Evolutionary conservation across 2,329 filamentous ascomycete species (phyloP), one percentile per base, ranked within the genome.

Genomic region (Cryphonectria radicalis): DNA sequence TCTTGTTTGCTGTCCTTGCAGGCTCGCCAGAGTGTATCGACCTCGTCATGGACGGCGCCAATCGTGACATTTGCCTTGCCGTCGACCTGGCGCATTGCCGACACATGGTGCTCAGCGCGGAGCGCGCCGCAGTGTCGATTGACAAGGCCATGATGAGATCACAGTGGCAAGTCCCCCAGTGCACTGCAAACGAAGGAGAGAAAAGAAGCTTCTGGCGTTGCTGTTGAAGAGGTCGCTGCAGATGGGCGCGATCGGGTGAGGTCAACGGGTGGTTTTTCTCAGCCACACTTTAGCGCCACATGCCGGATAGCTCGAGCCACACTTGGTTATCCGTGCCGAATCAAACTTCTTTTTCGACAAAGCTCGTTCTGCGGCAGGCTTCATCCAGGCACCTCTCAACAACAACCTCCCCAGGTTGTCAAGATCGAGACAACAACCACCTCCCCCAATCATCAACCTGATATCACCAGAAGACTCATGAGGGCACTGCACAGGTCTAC

Each of bases 401-500:
- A 62, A 50, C 55, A 62, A 50, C 66, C 66, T 67, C 42, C 35
- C 63, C 66, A 63, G 66, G 66, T 67, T 46, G 63, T 62, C 63
- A 50, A 53, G 42, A 67, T 37, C 66, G 46, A 50, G 55, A 63
- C 59, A 65, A 62, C 59, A n/a, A 19, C 8, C 8, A 50, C 10
- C 19, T 7, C 46, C 10, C 43, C 43, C 43, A 50, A 50, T 53
- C n/a, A 57, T 32, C 66, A 62, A 60, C 22, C 42, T 42, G 22
- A 69, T 63, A 35, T 59, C 59, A 57, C 65, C 43, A 69, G 50
- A 69, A 69, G 59, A 69, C 72, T 67, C 67, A 73, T 73, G 72
- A 69, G 64, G 72, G 73, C 75, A 83, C 83, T 83, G 83, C 82
- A 84, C 84, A 84, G 85, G 84, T 83, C 83, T 79, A 80, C 84